Base-by-base conservation (phyloP, 139 green algal genomes). In the Tetraselmis chui region DNA sequence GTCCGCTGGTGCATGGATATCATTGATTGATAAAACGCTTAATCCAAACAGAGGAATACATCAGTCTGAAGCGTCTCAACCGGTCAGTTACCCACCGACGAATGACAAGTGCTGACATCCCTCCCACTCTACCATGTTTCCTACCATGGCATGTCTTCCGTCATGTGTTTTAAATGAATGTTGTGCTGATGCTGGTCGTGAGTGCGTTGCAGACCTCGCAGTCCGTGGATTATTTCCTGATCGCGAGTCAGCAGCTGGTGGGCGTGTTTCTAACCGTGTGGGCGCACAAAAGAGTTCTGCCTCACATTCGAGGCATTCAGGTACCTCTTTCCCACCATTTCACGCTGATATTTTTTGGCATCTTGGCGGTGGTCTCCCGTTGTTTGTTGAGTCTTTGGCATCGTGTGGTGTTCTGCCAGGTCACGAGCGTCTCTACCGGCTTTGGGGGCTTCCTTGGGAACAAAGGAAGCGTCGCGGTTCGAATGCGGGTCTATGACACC, bases 201-300 rank as follows among this genome's bases (percentile, higher is more conserved):
- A 29, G 32, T 30, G 80, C 26, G 32, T 2, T 23, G 24, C 27
- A 58, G 75, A 30, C 26, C 25, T 0, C 28, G 77, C 1, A 5
- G 45, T 67, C 45, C 59, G 29, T 45, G 83, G 28, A 82, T 24
- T 94, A 87, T 77, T n/a, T 89, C 22, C 88, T 93, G 85, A 86
- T 97, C 25, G 89, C 86, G 0, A 84, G 76, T 78, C 91, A 93
- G 82, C 93, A 97, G 85, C 86, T 98, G 88, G 93, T 98, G 25
- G 95, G 95, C 0, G 79, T 97, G 29, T 96, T 97, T 84, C 81
- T 98, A 2, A 91, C 83, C n/a, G 83, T 97, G n/a, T 98, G 93
- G 92, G 94, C 93, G 18, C 83, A 87, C 2, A 85, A 84, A 45
- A 75, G 31, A n/a, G 76, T 96, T 29, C 75, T 92, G 81, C 85